Percentiles rank a stretch among this genome's conserved stretches.
Conservation (phyloP, 208 protist species). For the Trypanosoma grayi region DNA sequence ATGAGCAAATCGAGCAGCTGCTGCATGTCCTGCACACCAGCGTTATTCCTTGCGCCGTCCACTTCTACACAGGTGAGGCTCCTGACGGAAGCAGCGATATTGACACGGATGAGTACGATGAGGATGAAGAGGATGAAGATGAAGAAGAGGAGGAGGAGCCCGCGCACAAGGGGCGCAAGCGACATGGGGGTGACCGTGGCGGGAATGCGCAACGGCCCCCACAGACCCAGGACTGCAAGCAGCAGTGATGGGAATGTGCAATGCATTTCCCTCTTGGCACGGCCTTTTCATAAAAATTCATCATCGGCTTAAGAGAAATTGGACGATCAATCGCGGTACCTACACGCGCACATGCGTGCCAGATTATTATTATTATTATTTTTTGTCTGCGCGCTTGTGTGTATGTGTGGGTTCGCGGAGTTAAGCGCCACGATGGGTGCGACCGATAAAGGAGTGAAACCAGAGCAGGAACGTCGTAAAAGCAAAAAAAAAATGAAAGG, state of each 20-base stretch:
- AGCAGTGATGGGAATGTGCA: conserved; percentile 11
- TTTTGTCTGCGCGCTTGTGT: neutral
- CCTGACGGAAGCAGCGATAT: conserved; percentile 70
- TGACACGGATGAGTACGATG: conserved; percentile 64
- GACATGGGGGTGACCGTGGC: neutral
- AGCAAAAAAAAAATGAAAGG: neutral
- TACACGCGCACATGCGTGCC: too few relatives aligned
- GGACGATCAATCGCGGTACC: neutral
- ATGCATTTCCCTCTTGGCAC: neutral
- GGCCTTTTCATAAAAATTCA: neutral
- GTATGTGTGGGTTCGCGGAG: too few relatives aligned
- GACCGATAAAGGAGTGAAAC: too few relatives aligned
- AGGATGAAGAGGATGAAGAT: conserved; percentile 75
- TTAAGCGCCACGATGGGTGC: too few relatives aligned
- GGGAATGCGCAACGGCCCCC: neutral
- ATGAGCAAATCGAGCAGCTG: conserved; percentile 48
- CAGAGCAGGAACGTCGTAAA: neutral
- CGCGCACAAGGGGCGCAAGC: neutral
- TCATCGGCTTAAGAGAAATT: neutral
- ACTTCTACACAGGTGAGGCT: conserved; percentile 88
- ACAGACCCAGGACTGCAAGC: conserved; percentile 21
- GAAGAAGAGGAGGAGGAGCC: conserved; percentile 26
- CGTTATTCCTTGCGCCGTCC: conserved; percentile 75
- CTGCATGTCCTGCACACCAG: conserved; percentile 49
- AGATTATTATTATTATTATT: too few relatives aligned